Evolutionary conservation across 345 rosid genomes (phyloP), one percentile per base, ranked within the genome.

Genomic region (Brassica incana): DNA sequence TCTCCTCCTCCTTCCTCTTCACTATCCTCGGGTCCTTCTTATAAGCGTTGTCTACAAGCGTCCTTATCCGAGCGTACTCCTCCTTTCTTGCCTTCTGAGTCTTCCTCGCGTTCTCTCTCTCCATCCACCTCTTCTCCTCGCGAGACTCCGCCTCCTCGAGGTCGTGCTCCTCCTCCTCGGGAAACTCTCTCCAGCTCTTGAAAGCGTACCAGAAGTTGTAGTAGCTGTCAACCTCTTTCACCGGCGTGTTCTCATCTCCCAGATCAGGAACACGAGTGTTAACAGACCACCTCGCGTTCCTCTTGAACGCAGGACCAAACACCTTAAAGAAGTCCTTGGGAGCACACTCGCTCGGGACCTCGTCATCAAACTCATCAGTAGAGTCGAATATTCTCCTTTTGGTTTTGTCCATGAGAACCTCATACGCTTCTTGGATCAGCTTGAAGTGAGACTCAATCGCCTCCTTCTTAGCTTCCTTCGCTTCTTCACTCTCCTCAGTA

Each of bases 71-170:
- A n/a, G 77, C 92, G 83, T 92, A 83, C 48, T 96, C 99, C 83
- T 96, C 98, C 83, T 90, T 96, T 76, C 98, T 88, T 50, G 97
- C 98, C 84, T 87, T 93, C 69, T 88, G 92, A 2, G 97, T 66
- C 9, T 88, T 89, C 76, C 77, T 93, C 8, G 90, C 87, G 84
- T 96, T 96, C 86, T 96, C 97, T 84, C 92, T 91, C 87, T 93
- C 99, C 97, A 96, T 93, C 99, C 99, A 96, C 80, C 98, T 93
- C 86, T 64, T 88, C 54, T 96, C 98, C 40, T 96, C 98, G 77
- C 99, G 98, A 56, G 92, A 89, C 72, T 96, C 99, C 1, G 99
- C 95, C 74, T 96, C 84, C 65, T 96, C 99, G 36, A 96, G 75
- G 79, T 96, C 98, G 82, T 87, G 91, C 83, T 96, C 98, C 73